phyloP scores from a whole-genome alignment of 306 rosid species.

The Cicer arietinum region DNA sequence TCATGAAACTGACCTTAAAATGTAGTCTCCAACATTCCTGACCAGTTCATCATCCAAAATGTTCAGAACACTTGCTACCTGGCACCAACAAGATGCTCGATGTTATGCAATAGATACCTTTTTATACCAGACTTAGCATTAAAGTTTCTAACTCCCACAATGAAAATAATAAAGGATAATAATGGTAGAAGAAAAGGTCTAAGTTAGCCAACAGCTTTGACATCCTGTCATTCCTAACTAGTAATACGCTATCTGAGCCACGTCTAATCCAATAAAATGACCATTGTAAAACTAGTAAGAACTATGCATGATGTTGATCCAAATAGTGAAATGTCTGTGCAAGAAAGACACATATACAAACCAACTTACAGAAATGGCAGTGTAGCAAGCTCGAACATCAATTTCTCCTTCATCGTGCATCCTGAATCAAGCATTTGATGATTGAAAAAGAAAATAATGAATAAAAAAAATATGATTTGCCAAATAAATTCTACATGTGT shows the following conservation, averaged over 20 bases:
- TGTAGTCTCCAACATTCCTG: conserved; percentile 78
- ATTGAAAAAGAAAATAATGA: conserved; percentile 21
- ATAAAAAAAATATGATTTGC: conserved; percentile 18
- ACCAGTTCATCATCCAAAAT: conserved; percentile 80
- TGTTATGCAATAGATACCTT: conserved; percentile 31
- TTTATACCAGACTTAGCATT: conserved; percentile 17
- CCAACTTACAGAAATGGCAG: conserved; percentile 90
- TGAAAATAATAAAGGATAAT: conserved; percentile 28
- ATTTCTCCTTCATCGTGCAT: conserved; percentile 95
- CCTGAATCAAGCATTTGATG: conserved; percentile 49
- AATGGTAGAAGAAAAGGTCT: conserved; percentile 16
- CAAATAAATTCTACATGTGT: conserved; percentile 17
- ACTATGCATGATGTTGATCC: conserved; percentile 25
- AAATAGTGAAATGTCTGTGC: conserved; percentile 24
- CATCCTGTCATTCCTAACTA: conserved; percentile 13
- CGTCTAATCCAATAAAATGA: conserved; percentile 16
- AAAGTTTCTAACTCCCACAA: conserved; percentile 20
- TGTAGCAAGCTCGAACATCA: conserved; percentile 94
- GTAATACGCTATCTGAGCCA: conserved; percentile 16
- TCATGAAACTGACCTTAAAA: conserved; percentile 69
- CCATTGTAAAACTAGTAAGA: conserved; percentile 14
- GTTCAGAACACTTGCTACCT: conserved; percentile 93
- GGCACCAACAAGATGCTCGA: conserved; percentile 42
- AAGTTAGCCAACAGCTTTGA: conserved; percentile 7
- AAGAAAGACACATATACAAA: conserved; percentile 25